Percentiles rank a stretch among this genome's conserved stretches.
phyloP scores from a whole-genome alignment of 352 stramenopile species.

The Phytophthora fragariae region DNA sequence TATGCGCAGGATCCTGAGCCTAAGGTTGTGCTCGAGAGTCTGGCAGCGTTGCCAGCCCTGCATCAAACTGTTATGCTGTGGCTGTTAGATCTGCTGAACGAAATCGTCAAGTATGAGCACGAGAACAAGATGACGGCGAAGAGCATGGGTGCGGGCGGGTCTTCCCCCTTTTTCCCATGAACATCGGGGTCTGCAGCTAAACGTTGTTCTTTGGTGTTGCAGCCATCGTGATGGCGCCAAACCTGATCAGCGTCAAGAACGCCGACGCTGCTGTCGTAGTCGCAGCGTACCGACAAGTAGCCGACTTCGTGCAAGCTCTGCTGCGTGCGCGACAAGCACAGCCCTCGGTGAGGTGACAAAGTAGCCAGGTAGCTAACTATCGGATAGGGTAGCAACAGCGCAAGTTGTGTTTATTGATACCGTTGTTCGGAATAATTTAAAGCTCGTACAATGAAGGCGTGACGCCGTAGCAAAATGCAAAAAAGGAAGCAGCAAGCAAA shows the following conservation, averaged over 20 bases:
- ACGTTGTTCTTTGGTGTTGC: background rate
- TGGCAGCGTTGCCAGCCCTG: constrained; percentile 47
- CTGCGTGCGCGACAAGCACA: constrained; percentile 52
- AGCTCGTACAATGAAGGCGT: constrained; percentile 9
- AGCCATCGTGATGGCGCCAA: constrained; percentile 87
- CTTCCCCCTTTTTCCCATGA: background rate
- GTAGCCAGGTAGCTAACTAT: background rate
- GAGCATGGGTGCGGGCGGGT: constrained; percentile 63
- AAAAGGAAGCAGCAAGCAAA: constrained; percentile 28
- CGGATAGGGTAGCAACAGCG: background rate
- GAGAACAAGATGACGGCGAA: constrained; percentile 85
- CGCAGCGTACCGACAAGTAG: constrained; percentile 78
- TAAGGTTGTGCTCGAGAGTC: constrained; percentile 37
- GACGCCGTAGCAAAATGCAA: constrained; percentile 24
- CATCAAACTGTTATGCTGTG: constrained; percentile 65
- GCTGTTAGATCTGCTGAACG: constrained; percentile 80
- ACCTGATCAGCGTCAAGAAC: constrained; percentile 71
- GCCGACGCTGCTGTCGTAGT: constrained; percentile 77
- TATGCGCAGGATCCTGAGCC: constrained; percentile 43
- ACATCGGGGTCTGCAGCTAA: background rate
- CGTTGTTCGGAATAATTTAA: constrained; percentile 44
- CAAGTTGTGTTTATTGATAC: constrained; percentile 33
- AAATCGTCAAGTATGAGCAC: constrained; percentile 60
- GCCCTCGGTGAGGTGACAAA: constrained; percentile 52
- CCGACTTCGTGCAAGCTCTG: constrained; percentile 65